Conservation (phyloP, 345 rosid genomes). For the Lepidium sativum region DNA sequence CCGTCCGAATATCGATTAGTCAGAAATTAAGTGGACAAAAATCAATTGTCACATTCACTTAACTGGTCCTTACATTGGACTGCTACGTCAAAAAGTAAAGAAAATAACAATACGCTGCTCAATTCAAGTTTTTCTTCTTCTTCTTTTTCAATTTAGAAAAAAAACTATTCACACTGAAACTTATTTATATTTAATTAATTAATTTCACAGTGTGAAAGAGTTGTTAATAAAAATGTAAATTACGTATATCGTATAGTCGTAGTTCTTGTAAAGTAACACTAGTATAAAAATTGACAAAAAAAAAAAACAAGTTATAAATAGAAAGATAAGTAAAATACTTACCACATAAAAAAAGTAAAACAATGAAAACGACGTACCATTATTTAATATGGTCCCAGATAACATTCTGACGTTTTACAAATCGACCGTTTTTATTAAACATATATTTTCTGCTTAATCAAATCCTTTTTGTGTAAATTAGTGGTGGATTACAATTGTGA, state of each 20-base stretch:
- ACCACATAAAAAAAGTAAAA: background rate
- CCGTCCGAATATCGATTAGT: background rate
- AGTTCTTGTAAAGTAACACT: too few relatives aligned
- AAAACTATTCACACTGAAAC: background rate
- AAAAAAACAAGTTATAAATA: background rate
- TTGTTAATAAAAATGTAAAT: too few relatives aligned
- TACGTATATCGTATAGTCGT: too few relatives aligned
- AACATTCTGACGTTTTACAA: background rate
- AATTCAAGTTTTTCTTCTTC: too few relatives aligned
- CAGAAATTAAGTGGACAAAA: conserved; percentile 9
- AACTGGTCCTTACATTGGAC: conserved; percentile 14
- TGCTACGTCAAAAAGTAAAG: background rate
- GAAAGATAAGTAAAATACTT: background rate
- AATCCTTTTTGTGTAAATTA: background rate
- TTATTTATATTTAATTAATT: background rate
- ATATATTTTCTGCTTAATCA: background rate
- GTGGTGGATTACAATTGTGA: background rate
- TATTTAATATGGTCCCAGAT: conserved; percentile 18
- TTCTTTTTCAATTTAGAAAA: background rate
- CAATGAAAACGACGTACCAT: conserved; percentile 11
- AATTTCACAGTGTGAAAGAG: background rate
- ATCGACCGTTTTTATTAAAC: background rate
- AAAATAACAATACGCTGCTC: too few relatives aligned
- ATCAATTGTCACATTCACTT: conserved; percentile 13
- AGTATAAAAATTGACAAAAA: background rate